Evolutionary conservation across 192 early-diverging fungal species (phyloP), one percentile per base, ranked within the genome.

Genomic region (Coemansia sp.): DNA sequence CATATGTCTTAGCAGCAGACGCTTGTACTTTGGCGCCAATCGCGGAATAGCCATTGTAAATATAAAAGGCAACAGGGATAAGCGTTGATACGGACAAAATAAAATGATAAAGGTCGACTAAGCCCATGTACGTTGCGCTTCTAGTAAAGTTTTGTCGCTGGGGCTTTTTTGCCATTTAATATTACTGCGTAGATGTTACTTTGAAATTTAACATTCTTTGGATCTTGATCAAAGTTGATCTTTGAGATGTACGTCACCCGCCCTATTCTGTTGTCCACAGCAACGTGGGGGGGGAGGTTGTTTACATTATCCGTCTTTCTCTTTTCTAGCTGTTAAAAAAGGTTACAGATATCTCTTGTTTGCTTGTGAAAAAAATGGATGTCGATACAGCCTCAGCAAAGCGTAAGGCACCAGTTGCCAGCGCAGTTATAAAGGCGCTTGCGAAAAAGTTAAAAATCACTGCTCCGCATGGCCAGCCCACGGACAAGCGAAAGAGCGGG

Each of bases 1-100:
- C 58, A 77, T 45, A n/a, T 77, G 69, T 24, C 62, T 53, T 21
- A 53, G 23, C 51, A 53, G 51, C 51, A 53, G 24, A 23, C 51
- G 51, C 51, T 53, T 53, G 51, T 53, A 53, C 23, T 10, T 53
- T 26, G 51, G 51, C 51, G 23, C 51, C 23, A 53, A 26, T 15
- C 24, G 9, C 51, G 23, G 23, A 53, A 46, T 46, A 46, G 44
- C 11, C 44, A 46, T 46, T 41, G 9, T 39, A 39, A 39, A 10
- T 39, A 39, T 45, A 45, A n/a, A n/a, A n/a, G n/a, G n/a, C n/a
- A n/a, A n/a, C n/a, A n/a, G n/a, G n/a, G n/a, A n/a, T n/a, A 11
- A 41, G 39, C 39, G 1, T 41, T 41, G 39, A 41, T 41, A 5
- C 12, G 12, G 5, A 7, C 5, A 41, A 30, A 30, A 30, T 30